Evolutionary conservation across 768 basidiomycete species (phyloP).

Genomic region (Auriscalpium orientale): DNA sequence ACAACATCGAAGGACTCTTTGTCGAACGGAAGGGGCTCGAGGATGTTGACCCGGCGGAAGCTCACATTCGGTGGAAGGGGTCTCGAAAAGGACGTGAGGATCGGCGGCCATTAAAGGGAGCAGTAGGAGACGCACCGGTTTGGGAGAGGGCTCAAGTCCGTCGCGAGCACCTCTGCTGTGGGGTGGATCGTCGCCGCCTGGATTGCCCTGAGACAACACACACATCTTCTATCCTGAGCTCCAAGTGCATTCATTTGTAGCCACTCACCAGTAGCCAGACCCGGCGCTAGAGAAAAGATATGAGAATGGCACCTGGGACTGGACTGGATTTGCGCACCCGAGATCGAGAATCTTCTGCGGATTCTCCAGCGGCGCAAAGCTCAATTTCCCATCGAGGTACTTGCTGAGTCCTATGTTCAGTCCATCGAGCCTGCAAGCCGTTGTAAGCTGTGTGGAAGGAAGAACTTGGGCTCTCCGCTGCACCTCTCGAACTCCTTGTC

Average conservation of each 20-base stretch:
- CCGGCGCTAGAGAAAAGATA: not conserved
- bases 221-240: not conserved
- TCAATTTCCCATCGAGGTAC: constrained; percentile 12
- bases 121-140: constrained; percentile 7
- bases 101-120: too few relatives aligned
- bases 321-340: constrained; percentile 14
- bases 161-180: constrained; percentile 13
- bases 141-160: constrained; percentile 14
- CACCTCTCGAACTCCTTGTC: constrained; percentile 4
- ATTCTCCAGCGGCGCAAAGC: constrained; percentile 11
- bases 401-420: constrained; percentile 17
- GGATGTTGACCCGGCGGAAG: constrained; percentile 16
- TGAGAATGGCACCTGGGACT: not conserved
- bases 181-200: constrained; percentile 14
- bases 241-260: not conserved
- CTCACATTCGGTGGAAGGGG: constrained; percentile 17
- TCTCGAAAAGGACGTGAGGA: not conserved
- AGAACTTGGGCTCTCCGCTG: not conserved
- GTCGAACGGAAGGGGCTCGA: constrained; percentile 16
- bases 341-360: constrained; percentile 19
- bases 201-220: constrained; percentile 17
- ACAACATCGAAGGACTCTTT: constrained; percentile 17
- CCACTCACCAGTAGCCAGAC: constrained; percentile 6
- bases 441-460: not conserved
- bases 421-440: constrained; percentile 15